phyloP scores from a whole-genome alignment of 768 basidiomycete species.

The Agaricus blazei region DNA sequence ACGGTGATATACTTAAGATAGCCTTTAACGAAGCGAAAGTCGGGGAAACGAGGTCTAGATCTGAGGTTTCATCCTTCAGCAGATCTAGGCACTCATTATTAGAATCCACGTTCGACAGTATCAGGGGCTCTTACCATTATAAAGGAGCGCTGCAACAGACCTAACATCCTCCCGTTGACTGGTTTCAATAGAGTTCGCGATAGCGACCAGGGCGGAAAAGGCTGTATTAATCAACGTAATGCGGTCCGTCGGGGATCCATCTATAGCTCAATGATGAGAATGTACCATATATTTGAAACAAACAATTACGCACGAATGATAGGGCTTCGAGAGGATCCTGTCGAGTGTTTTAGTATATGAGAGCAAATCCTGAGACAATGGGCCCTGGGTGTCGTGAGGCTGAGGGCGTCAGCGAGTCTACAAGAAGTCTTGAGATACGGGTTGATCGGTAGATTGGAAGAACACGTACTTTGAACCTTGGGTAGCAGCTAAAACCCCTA shows the following conservation, averaged over 20 bases:
- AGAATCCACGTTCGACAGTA: background rate
- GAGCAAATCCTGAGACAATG: conserved; percentile 84
- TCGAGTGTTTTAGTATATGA: conserved; percentile 69
- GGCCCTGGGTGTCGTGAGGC: conserved; percentile 40
- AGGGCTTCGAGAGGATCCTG: conserved; percentile 48
- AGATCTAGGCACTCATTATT: conserved; percentile 42
- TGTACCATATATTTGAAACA: background rate
- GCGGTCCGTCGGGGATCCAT: conserved; percentile 51
- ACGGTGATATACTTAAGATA: conserved; percentile 53
- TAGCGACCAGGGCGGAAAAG: conserved; percentile 54
- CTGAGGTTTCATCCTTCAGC: conserved; percentile 80
- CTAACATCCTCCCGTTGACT: conserved; percentile 69
- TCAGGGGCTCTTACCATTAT: conserved; percentile 49
- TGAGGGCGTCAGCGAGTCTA: conserved; percentile 31
- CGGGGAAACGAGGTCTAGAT: conserved; percentile 74
- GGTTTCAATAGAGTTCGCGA: conserved; percentile 53
- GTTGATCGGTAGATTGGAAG: background rate
- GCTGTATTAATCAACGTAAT: conserved; percentile 59
- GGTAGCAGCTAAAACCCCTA: conserved; percentile 51
- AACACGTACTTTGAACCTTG: conserved; percentile 22
- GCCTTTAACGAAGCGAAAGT: conserved; percentile 77
- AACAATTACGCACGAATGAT: conserved; percentile 39
- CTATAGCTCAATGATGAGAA: conserved; percentile 23
- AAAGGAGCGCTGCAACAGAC: conserved; percentile 73
- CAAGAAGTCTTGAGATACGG: background rate